Evolutionary conservation across 305 asterid genomes (phyloP).

Genomic region (Lippia alba): DNA sequence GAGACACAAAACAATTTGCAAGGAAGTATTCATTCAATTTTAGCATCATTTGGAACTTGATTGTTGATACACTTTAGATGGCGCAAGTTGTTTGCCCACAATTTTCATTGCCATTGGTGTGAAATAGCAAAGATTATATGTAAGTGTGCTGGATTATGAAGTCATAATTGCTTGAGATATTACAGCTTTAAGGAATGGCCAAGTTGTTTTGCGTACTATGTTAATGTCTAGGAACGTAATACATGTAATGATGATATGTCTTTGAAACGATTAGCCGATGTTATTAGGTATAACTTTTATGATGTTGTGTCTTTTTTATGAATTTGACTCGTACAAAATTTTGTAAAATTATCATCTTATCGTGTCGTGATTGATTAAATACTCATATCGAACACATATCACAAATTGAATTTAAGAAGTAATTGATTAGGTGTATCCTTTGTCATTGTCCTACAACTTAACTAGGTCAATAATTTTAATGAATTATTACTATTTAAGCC

Average conservation of each 20-base stretch:
- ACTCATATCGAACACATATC: too few species aligned
- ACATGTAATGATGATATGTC: not conserved
- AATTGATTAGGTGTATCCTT: too few species aligned
- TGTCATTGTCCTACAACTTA: too few species aligned
- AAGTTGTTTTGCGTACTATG: not conserved
- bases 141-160: not conserved
- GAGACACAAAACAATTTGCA: slow-evolving; percentile 37
- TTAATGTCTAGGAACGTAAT: not conserved
- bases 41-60: slow-evolving; percentile 13
- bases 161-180: slow-evolving; percentile 5
- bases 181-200: not conserved
- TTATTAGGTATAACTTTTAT: not conserved
- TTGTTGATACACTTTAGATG: slow-evolving; percentile 11
- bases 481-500: too few species aligned
- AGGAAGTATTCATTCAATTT: slow-evolving; percentile 13
- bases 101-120: slow-evolving; percentile 5
- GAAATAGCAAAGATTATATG: not conserved
- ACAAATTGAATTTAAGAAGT: too few species aligned
- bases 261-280: not conserved
- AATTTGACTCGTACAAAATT: not conserved
- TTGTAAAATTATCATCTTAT: too few species aligned
- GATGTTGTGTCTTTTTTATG: not conserved
- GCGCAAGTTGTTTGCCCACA: slow-evolving; percentile 3
- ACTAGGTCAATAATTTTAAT: too few species aligned
- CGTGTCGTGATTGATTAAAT: too few species aligned